These are phyloP conservation scores for Blastobotrys proliferans DNA, from an alignment of 1,139 yeast species.

Conservation along the genomic window DNA sequence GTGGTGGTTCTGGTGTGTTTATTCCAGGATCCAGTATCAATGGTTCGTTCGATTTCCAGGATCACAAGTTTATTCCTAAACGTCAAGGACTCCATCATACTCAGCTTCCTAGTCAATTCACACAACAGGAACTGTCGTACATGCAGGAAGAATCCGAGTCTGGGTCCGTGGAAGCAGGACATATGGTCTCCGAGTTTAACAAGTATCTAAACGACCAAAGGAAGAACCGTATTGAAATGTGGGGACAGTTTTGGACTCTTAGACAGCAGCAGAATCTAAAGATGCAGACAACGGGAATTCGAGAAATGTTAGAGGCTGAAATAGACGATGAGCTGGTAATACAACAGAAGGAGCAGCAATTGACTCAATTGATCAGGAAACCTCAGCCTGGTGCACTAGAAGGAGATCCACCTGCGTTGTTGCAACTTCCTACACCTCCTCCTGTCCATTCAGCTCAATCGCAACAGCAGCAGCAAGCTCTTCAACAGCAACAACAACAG, in stretches of 20 bases:
- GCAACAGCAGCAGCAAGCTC: background rate
- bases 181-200: conserved; percentile 32
- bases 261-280: conserved; percentile 18
- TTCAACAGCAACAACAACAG: conserved; percentile 3
- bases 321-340: conserved; percentile 10
- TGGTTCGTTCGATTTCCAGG: conserved; percentile 31
- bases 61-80: conserved; percentile 10
- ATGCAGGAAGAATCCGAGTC: background rate
- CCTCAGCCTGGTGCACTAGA: conserved; percentile 28
- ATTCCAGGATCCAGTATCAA: conserved; percentile 31
- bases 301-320: conserved; percentile 15
- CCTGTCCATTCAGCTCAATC: conserved; percentile 2
- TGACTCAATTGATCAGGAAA: conserved; percentile 12
- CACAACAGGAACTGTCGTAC: too few species aligned
- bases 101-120: too few species aligned
- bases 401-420: conserved; percentile 19
- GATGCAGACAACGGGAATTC: conserved; percentile 15
- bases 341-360: conserved; percentile 11
- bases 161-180: conserved; percentile 25
- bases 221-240: conserved; percentile 26
- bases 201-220: conserved; percentile 30
- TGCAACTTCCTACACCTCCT: conserved; percentile 26
- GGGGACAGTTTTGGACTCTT: conserved; percentile 34
- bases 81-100: background rate
- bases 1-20: conserved; percentile 17